Evolutionary conservation across 1,284 basidiomycete genomes (phyloP), one percentile per base, ranked within the genome.

Genomic region (Cystobasidiaceae sp.): DNA sequence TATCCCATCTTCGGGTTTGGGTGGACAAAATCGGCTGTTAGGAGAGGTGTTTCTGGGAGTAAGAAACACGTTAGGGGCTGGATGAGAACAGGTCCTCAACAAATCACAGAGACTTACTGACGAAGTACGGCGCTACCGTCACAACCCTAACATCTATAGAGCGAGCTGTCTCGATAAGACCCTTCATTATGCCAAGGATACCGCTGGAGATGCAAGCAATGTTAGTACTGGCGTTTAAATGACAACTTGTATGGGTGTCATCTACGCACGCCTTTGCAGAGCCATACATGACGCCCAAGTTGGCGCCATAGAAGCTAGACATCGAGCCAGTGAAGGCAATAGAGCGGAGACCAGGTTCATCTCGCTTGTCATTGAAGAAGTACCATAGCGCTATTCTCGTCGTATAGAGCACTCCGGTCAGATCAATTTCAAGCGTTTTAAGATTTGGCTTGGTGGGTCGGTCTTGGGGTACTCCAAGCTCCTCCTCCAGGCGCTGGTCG

Each of bases 401-500:
- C 44, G 82, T 82, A 70, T 84, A 81, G 13, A 84, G 57, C n/a
- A 80, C 79, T 3, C 79, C 82, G 33, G 74, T 79, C 28, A 85
- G 72, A 73, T 85, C 83, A 39, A 85, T 78, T 3, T 84, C 78
- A 9, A 84, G 25, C 0, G 82, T 83, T 37, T 73, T 75, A 45
- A 81, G 67, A 23, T 76, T 74, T 15, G 83, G 83, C 62, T 80
- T 79, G n/a, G 77, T 70, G 3, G 80, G 82, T 30, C 61, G 41
- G 44, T 57, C 67, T 44, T 66, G 54, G 21, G 54, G 15, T 4
- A 34, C 45, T n/a, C 45, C 49, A 43, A 51, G 39, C 17, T 66
- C 55, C 30, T 66, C 63, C 45, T 66, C 63, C 28, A 66, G 33
- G n/a, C 55, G 30, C 33, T 64, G 61, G 44, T 64, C 61, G 43